These are phyloP conservation scores for Ananas comosus DNA, from an alignment of 176 grass and related monocot species.

Conservation along the genomic window DNA sequence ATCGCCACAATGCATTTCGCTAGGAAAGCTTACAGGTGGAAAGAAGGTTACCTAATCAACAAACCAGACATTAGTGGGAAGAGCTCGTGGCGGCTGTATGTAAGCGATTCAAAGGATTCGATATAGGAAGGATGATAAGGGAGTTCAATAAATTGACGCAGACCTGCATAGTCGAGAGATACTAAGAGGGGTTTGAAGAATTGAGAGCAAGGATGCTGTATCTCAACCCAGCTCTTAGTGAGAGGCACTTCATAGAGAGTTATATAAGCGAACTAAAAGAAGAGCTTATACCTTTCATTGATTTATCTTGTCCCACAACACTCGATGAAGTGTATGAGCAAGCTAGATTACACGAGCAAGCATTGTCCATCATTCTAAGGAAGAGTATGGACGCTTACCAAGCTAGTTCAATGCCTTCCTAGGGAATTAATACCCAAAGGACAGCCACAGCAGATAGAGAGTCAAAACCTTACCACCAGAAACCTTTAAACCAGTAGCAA, in stretches of 20 bases:
- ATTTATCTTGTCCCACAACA: too few relatives aligned
- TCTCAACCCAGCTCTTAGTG: background rate
- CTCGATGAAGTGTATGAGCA: too few relatives aligned
- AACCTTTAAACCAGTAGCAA: background rate
- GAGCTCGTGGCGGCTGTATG: background rate
- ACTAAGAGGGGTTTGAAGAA: too few relatives aligned
- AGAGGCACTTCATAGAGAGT: too few relatives aligned
- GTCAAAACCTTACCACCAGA: background rate
- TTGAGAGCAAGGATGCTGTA: background rate
- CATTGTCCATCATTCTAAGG: too few relatives aligned
- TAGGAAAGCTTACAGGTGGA: background rate
- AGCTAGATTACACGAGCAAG: too few relatives aligned
- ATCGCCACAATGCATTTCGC: background rate
- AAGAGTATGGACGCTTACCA: background rate
- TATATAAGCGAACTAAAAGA: too few relatives aligned
- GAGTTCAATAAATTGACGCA: background rate
- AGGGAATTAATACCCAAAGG: background rate
- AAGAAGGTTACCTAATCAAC: background rate
- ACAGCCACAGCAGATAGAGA: background rate
- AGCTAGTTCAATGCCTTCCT: accelerated
- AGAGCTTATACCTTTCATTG: too few relatives aligned
- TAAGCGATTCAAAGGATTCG: background rate
- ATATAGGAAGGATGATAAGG: background rate
- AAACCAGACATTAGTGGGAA: background rate
- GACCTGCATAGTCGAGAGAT: background rate